These are phyloP conservation scores for Wickerhamiella siamensis DNA, from an alignment of 805 yeast genomes.

Conservation along the genomic window DNA sequence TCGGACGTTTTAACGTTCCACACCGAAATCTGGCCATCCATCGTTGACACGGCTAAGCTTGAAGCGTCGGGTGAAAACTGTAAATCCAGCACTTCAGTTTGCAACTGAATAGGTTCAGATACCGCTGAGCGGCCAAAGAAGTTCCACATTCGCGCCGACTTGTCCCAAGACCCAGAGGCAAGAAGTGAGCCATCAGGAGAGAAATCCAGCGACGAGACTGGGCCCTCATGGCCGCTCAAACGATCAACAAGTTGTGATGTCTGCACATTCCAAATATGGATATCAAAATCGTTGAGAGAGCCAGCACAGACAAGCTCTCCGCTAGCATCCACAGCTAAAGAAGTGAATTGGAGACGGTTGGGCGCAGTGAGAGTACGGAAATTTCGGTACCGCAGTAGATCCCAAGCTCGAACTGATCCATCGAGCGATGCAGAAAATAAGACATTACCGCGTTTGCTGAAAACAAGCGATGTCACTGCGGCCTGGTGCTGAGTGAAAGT, in stretches of 20 bases:
- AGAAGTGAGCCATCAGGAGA: conserved; percentile 65
- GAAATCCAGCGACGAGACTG: conserved; percentile 75
- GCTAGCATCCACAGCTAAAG: conserved; percentile 89
- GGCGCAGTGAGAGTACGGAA: conserved; percentile 91
- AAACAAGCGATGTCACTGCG: conserved; percentile 74
- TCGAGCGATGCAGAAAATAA: conserved; percentile 83
- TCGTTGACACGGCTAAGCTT: conserved; percentile 71
- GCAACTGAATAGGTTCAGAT: conserved; percentile 81
- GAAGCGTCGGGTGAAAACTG: conserved; percentile 89
- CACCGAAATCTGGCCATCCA: conserved; percentile 74
- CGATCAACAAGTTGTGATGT: conserved; percentile 83
- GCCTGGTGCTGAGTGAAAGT: conserved; percentile 87
- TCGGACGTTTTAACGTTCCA: conserved; percentile 74
- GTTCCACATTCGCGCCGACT: conserved; percentile 85
- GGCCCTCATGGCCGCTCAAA: conserved; percentile 89
- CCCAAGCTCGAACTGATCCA: conserved; percentile 98
- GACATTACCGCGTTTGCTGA: conserved; percentile 83
- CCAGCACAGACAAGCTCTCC: conserved; percentile 97
- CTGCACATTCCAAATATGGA: conserved; percentile 95
- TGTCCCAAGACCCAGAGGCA: conserved; percentile 95
- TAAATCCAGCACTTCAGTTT: conserved; percentile 68
- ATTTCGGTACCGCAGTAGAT: conserved; percentile 78
- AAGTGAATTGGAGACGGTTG: conserved; percentile 69
- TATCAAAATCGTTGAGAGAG: conserved; percentile 74
- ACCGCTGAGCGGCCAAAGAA: conserved; percentile 74